These are phyloP conservation scores for Cladosporium sp. DNA, from an alignment of 2,329 filamentous ascomycete genomes.

Conservation along the genomic window DNA sequence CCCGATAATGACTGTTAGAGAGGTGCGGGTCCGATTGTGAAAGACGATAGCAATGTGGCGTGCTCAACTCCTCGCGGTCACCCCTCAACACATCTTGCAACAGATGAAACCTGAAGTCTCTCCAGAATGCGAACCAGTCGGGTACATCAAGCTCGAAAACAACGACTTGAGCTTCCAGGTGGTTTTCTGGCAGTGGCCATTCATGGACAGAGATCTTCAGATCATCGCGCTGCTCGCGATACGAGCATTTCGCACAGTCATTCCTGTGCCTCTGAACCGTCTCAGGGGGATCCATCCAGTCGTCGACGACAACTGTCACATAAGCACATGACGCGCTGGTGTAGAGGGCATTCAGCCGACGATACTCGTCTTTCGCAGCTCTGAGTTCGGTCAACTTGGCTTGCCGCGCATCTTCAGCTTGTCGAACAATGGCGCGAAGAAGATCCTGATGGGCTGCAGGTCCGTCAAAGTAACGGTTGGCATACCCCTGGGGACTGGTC, in stretches of 20 bases:
- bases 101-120: slow-evolving; percentile 33
- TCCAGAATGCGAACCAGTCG: slow-evolving; percentile 41
- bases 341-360: slow-evolving; percentile 27
- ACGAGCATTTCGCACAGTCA: slow-evolving; percentile 42
- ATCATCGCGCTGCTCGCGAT: slow-evolving; percentile 29
- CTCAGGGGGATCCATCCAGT: slow-evolving; percentile 19
- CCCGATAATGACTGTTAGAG: slow-evolving; percentile 39
- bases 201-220: slow-evolving; percentile 46
- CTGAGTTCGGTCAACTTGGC: slow-evolving; percentile 38
- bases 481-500: slow-evolving; percentile 30
- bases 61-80: slow-evolving; percentile 31
- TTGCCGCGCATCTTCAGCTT: slow-evolving; percentile 24
- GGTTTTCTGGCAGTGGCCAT: slow-evolving; percentile 40
- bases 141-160: slow-evolving; percentile 50
- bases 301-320: slow-evolving; percentile 10
- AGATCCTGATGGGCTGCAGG: slow-evolving; percentile 22
- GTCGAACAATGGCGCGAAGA: slow-evolving; percentile 8
- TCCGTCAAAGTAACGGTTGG: slow-evolving; percentile 40
- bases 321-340: slow-evolving; percentile 10
- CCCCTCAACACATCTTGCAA: slow-evolving; percentile 14
- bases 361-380: slow-evolving; percentile 31
- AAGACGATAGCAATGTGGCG: background rate
- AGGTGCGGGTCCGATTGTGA: background rate
- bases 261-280: slow-evolving; percentile 24
- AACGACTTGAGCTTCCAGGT: slow-evolving; percentile 34